These are phyloP conservation scores for Phytophthora cactorum DNA, from an alignment of 352 stramenopile species.

Conservation along the genomic window DNA sequence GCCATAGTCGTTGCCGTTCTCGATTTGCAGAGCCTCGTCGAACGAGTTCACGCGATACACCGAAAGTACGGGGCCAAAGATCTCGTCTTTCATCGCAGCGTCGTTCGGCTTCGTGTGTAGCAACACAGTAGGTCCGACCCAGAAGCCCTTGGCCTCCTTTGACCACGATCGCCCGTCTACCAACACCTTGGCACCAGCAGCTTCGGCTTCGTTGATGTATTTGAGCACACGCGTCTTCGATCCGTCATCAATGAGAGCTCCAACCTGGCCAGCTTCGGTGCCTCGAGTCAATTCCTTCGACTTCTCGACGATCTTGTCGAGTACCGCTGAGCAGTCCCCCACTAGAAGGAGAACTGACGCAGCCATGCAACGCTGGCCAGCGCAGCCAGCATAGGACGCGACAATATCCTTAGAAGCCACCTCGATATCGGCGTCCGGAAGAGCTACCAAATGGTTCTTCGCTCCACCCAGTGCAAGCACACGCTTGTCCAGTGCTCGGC, in stretches of 20 bases:
- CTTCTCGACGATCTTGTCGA: slow-evolving; percentile 90
- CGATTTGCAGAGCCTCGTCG: slow-evolving; percentile 95
- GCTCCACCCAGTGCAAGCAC: slow-evolving; percentile 95
- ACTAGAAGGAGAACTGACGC: slow-evolving; percentile 95
- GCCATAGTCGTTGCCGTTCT: slow-evolving; percentile 97
- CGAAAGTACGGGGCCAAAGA: slow-evolving; percentile 98
- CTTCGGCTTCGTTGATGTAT: slow-evolving; percentile 94
- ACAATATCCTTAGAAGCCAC: slow-evolving; percentile 95
- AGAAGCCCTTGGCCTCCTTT: slow-evolving; percentile 67
- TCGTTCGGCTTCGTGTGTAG: slow-evolving; percentile 90
- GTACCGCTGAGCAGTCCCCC: slow-evolving; percentile 70
- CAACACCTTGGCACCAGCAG: slow-evolving; percentile 86
- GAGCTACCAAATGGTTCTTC: slow-evolving; percentile 98
- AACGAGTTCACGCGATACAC: slow-evolving; percentile 86
- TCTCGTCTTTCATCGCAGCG: slow-evolving; percentile 93
- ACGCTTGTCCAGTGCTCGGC: slow-evolving; percentile 92
- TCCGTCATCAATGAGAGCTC: slow-evolving; percentile 93
- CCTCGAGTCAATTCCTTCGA: slow-evolving; percentile 89
- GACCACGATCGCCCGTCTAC: slow-evolving; percentile 92
- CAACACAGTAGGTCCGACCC: slow-evolving; percentile 96
- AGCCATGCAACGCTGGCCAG: slow-evolving; percentile 97
- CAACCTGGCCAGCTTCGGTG: slow-evolving; percentile 93
- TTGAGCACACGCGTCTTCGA: slow-evolving; percentile 93
- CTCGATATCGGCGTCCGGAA: slow-evolving; percentile 94
- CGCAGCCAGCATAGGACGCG: slow-evolving; percentile 95